Base-by-base conservation (phyloP, 225 moss, liverwort and hornwort genomes). In the Rhytidiadelphus loreus region DNA sequence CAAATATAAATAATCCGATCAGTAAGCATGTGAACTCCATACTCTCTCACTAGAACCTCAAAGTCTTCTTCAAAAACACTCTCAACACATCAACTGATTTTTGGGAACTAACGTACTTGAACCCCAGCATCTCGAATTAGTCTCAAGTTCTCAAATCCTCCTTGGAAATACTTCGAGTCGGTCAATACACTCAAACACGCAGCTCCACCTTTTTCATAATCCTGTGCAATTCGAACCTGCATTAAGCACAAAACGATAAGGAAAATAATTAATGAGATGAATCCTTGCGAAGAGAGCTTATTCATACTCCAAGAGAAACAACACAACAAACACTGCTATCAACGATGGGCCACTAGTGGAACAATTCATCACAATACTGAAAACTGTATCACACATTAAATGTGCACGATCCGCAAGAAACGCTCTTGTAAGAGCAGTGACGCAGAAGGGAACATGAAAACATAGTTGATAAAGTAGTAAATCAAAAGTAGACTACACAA, bases 111-210 rank as follows among this genome's bases (percentile, higher is more conserved):
- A 85, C 83, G 58, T 92, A 97, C 94, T 92, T 96, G 83, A 77
- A 99, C 96, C 90, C 98, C 96, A 87, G 98, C 94, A 71, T 91
- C 96, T 73, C 95, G 95, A 70, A 99, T 97, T 81, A 94, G 86
- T 86, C 93, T 95, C 91, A 99, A 92, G 85, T 99, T 96, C 86
- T 99, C 97, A 89, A 96, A 99, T 84, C 97, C 94, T 88, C 98
- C 96, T 93, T 99, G 96, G 85, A 99, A 99, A 73, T 91, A 99
- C 91, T 99, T 99, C 44, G 93, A 91, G 88, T 99, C 98, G 53
- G 97, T 97, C 69, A 99, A 89, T 66, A 99, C 97, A 93, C 97
- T 97, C 78, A 97, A 87, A 92, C 98, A 99, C 68, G 97, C 96
- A 89, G 98, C 98, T 85, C 97, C 97, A 43, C 97, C 98, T 41